These are phyloP conservation scores for Chaetomium tenue DNA, from an alignment of 495 filamentous ascomycete species.

Conservation along the genomic window DNA sequence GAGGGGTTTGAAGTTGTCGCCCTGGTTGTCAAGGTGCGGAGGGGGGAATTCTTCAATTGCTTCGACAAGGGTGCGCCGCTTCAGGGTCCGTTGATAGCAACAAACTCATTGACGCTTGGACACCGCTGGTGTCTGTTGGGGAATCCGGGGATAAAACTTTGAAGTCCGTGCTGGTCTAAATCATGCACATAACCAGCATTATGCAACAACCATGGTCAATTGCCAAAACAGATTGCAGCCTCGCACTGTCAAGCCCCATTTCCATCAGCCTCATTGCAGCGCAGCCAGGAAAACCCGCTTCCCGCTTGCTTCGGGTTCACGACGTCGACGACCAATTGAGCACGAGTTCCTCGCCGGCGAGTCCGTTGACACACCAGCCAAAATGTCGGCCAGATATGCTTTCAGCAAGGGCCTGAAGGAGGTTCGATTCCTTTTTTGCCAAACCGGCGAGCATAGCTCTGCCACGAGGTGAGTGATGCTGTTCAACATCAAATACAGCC, in stretches of 20 bases:
- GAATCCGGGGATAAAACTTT: slow-evolving; percentile 3
- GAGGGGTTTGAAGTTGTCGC: slow-evolving; percentile 5
- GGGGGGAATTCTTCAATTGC: slow-evolving; percentile 10
- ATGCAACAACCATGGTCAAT: not conserved
- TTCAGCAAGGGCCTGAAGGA: slow-evolving; percentile 88
- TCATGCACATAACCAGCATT: slow-evolving; percentile 1
- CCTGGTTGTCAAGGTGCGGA: not conserved
- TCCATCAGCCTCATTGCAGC: slow-evolving; percentile 19
- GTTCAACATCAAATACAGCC: not conserved
- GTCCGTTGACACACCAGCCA: slow-evolving; percentile 15
- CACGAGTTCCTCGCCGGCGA: slow-evolving; percentile 18
- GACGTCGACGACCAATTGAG: slow-evolving; percentile 24
- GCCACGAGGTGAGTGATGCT: slow-evolving; percentile 64
- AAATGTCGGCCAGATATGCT: slow-evolving; percentile 89
- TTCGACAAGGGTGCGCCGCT: slow-evolving; percentile 8
- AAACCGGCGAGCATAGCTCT: slow-evolving; percentile 83
- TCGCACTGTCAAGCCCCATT: slow-evolving; percentile 21
- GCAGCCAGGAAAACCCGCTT: slow-evolving; percentile 20
- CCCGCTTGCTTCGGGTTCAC: slow-evolving; percentile 9
- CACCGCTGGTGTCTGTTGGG: slow-evolving; percentile 8
- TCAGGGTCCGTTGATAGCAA: slow-evolving; percentile 10
- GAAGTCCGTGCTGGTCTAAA: not conserved
- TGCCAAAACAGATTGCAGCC: slow-evolving; percentile 6
- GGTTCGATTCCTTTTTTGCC: slow-evolving; percentile 95
- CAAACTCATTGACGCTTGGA: slow-evolving; percentile 15